Base-by-base conservation (phyloP, 2,329 filamentous ascomycete species). In the Neurospora sp. region DNA sequence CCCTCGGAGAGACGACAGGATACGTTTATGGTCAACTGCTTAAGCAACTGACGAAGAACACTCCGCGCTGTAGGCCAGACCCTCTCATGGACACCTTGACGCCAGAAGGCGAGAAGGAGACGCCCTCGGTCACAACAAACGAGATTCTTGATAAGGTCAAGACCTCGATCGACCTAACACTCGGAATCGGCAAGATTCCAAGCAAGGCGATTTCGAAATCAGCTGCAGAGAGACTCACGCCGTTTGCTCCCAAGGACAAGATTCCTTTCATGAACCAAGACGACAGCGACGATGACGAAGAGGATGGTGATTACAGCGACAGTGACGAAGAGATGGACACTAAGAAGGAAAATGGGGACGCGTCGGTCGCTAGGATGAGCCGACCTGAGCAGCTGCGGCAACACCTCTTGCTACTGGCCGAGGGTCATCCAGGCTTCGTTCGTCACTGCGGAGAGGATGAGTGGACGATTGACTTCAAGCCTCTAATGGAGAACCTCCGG, bases 391-490 rank as follows among this genome's bases (percentile, higher is more conserved):
- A 88, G 72, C 85, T 93, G 78, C 87, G 91, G 69, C 88, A 90
- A 71, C 92, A 96, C 78, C 85, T 95, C n/a, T 81, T 89, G 3
- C 80, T 94, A 1, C 84, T 96, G 8, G 84, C 89, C 15, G 89
- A 92, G 75, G 90, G 92, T 80, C 85, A 87, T 72, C 84, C 88
- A 79, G 82, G 84, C 0, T 94, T 96, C 74, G 83, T 93, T 68
- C 86, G 87, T 23, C 90, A 91, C 77, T 88, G 88, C 73, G 89
- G 90, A 39, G 85, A 87, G 33, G 89, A 90, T 39, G 89, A 92
- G 76, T 99, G 93, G 92, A 90, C 89, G 0, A 88, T 98, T 5
- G 90, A 97, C 76, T 97, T 96, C 77, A 84, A 87, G n/a, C 84
- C 86, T 9, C 84, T 98, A 4, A 85, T 93, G 68, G 85, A 88